These are phyloP conservation scores for Grosmannia serpens DNA, from an alignment of 2,329 filamentous ascomycete species.

Conservation along the genomic window DNA sequence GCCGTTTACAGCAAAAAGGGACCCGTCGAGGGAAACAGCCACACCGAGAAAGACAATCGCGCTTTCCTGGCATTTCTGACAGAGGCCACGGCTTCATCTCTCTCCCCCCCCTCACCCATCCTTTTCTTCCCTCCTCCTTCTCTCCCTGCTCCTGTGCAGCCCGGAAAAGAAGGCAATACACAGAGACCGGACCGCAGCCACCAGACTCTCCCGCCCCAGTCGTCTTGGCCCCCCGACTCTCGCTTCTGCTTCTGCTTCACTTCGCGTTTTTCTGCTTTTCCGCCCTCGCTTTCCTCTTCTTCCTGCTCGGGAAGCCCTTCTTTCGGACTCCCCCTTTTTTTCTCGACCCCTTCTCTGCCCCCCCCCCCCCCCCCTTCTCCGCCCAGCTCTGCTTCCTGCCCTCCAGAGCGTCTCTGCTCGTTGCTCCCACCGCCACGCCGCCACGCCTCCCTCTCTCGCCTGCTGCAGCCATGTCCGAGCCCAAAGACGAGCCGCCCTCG, in stretches of 20 bases:
- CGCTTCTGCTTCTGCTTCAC: background rate
- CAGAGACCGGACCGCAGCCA: background rate
- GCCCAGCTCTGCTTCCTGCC: background rate
- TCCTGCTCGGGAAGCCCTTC: background rate
- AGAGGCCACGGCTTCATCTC: background rate
- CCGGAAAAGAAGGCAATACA: background rate
- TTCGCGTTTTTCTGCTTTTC: background rate
- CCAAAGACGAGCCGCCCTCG: conserved; percentile 6
- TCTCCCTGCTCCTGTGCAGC: background rate
- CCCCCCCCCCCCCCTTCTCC: no score
- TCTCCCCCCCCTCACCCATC: background rate
- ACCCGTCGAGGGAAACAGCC: background rate
- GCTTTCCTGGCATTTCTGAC: background rate
- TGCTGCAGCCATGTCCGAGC: conserved; percentile 7
- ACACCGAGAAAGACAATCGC: background rate
- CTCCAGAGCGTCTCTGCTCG: background rate
- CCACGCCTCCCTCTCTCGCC: background rate
- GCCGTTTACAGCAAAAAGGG: background rate
- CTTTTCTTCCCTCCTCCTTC: background rate
- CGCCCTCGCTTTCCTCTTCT: background rate
- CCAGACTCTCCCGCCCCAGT: background rate
- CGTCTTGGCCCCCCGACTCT: background rate
- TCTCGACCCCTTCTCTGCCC: no score
- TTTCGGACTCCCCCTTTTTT: background rate
- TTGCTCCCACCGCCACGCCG: no score